phyloP scores from a whole-genome alignment of 2,329 filamentous ascomycete species.

The Apiospora hydei region DNA sequence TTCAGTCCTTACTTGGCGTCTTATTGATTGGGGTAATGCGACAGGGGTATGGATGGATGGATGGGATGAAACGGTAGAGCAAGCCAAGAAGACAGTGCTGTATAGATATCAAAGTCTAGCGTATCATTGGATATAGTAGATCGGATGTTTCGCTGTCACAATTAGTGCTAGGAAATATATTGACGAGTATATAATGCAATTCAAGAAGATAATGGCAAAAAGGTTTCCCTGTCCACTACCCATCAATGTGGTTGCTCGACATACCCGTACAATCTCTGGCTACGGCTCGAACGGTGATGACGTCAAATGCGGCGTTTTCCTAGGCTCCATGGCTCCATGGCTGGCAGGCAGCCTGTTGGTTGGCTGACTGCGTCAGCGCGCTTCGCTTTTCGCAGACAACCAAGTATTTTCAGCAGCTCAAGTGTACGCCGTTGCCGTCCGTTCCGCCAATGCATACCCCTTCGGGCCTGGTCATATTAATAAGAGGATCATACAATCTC shows the following conservation, averaged over 20 bases:
- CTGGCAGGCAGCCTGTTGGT: neutral
- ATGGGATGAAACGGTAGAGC: constrained; percentile 6
- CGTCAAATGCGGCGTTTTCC: constrained; percentile 7
- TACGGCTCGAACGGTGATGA: constrained; percentile 3
- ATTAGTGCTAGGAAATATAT: neutral
- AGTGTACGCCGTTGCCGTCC: neutral
- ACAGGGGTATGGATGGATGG: neutral
- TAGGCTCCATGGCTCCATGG: neutral
- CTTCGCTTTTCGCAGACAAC: neutral
- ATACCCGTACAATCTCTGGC: neutral
- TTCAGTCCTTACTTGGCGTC: neutral
- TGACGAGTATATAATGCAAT: neutral
- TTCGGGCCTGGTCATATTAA: neutral
- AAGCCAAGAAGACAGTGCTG: neutral
- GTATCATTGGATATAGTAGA: neutral
- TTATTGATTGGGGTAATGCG: neutral
- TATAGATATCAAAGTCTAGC: neutral
- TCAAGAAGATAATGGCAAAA: neutral
- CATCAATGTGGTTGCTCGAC: neutral
- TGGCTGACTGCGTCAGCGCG: neutral
- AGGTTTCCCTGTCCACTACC: neutral
- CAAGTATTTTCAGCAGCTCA: neutral
- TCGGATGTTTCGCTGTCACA: neutral
- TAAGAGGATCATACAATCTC: neutral
- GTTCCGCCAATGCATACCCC: neutral